Evolutionary conservation across 805 yeast species (phyloP), one percentile per base, ranked within the genome.

Genomic region (Kodamaea lidongshanica): DNA sequence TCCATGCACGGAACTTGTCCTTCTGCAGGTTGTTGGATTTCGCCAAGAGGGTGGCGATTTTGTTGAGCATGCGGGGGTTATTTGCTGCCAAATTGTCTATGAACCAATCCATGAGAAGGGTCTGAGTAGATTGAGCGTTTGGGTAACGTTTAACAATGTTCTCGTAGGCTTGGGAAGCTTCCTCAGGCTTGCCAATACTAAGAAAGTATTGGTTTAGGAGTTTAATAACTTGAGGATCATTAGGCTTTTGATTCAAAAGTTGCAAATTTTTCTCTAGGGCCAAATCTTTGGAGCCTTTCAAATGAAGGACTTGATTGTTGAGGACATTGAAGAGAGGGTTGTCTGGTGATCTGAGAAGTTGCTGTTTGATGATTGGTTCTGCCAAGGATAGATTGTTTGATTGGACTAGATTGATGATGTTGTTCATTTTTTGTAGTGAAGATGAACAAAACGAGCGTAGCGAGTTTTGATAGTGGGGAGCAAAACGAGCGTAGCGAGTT

Each of bases 81-180:
- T 58, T 60, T 21, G 54, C 55, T 5, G 62, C 63, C 16, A 78
- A 45, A 16, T 79, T 60, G 23, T 65, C 54, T 22, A 64, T 64
- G 46, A 77, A 77, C 87, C 89, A 83, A 19, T 59, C 61, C 25
- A 62, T 53, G 5, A 72, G 54, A 18, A 72, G 48, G 7, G 61
- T 61, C 25, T 63, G 55, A 4, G 67, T 64, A 28, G 65, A 56
- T 4, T 23, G 23, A 30, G 24, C 28, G 17, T 67, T 62, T 3
- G 80, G 77, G 40, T 72, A 76, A 46, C 70, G 74, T 46, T 71
- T 70, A 24, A 71, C 65, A 3, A 78, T 77, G 32, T 60, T 67
- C 37, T 78, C 86, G 45, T 70, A 79, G 0, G 74, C 65, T 27
- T 57, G 63, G 12, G 57, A 43, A 3, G 74, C 67, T 32, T 72